Evolutionary conservation across 2,329 filamentous ascomycete species (phyloP).

Genomic region (Exophiala phaeomuriformis): DNA sequence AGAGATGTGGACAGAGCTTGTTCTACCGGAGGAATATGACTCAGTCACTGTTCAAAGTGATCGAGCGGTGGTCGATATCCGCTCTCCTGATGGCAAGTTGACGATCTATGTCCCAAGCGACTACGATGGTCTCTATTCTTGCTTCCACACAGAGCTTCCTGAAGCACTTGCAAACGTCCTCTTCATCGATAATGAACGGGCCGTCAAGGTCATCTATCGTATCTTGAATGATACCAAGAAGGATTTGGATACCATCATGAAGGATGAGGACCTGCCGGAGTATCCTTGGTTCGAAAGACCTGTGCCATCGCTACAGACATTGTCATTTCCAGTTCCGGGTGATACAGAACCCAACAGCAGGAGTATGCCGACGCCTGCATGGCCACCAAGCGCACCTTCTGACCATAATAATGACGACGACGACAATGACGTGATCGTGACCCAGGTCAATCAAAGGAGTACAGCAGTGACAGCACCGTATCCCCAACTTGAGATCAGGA

Average conservation of each 20-base stretch:
- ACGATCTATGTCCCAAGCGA: conserved; percentile 12
- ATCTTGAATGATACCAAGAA: conserved; percentile 13
- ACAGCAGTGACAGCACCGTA: no score
- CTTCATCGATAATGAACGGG: conserved; percentile 1
- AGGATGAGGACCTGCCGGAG: conserved; percentile 13
- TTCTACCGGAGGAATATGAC: neutral
- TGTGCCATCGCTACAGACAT: conserved; percentile 2
- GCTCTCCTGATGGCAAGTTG: conserved; percentile 3
- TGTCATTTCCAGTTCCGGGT: neutral
- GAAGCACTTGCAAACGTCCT: conserved; percentile 7
- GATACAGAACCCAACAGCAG: neutral
- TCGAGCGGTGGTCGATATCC: conserved; percentile 5
- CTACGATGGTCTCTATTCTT: conserved; percentile 12
- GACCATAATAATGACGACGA: no score
- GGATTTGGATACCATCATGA: conserved; percentile 10
- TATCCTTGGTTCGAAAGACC: conserved; percentile 13
- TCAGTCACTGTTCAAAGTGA: conserved; percentile 3
- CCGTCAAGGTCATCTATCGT: conserved; percentile 14
- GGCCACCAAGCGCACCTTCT: neutral
- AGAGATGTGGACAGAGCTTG: conserved; percentile 13
- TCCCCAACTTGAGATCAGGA: no score
- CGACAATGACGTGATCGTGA: no score
- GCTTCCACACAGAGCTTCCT: conserved; percentile 17
- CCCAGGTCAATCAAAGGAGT: no score
- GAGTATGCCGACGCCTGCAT: neutral